These are phyloP conservation scores for Hirsutella rhossiliensis DNA, from an alignment of 2,329 filamentous ascomycete species.

Conservation along the genomic window DNA sequence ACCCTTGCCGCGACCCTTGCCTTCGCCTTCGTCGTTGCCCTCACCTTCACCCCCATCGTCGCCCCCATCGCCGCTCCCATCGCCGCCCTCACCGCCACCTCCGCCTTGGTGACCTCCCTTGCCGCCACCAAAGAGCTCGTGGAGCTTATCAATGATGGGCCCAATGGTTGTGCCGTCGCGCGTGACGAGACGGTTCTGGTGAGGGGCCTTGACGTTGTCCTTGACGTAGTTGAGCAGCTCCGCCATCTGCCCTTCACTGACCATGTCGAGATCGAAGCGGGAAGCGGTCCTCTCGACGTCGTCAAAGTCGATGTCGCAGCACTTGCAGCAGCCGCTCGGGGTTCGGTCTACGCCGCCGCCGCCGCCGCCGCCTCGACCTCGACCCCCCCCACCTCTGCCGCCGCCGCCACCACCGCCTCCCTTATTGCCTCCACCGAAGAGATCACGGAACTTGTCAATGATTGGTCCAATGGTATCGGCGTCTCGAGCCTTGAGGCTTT, in stretches of 20 bases:
- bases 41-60: no score
- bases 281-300: neutral
- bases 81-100: neutral
- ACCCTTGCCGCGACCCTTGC: neutral
- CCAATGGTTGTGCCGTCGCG: neutral
- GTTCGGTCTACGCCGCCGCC: neutral
- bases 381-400: neutral
- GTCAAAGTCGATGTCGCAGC: neutral
- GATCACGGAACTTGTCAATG: neutral
- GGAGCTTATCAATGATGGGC: neutral
- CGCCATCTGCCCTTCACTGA: neutral
- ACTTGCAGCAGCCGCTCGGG: neutral
- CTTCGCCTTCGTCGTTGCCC: neutral
- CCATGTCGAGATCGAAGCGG: neutral
- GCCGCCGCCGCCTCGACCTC: neutral
- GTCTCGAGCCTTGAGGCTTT: neutral
- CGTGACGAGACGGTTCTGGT: neutral
- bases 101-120: neutral
- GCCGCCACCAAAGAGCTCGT: neutral
- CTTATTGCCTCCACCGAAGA: neutral
- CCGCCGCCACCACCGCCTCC: neutral
- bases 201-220: neutral
- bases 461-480: neutral
- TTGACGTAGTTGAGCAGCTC: neutral
- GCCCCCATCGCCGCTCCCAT: neutral